Base-by-base conservation (phyloP, 306 rosid genomes). In the Fragaria nilgerrensis region DNA sequence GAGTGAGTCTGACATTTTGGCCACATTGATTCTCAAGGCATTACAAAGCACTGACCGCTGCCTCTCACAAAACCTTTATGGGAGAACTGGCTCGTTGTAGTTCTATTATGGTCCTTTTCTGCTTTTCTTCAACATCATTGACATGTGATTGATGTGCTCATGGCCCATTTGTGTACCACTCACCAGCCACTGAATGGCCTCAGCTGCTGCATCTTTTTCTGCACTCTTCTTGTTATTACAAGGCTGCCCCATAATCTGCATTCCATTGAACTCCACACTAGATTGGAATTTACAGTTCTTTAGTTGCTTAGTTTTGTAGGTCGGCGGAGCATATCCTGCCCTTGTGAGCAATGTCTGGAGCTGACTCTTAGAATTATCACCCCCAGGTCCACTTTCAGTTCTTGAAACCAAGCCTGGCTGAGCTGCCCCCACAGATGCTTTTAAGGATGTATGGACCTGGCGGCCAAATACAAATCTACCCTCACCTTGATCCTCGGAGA, bases 331-430 rank as follows among this genome's bases (percentile, higher is more conserved):
- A 82, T 87, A 83, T 80, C 99, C 96, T 49, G 97, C 97, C 82
- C 98, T 90, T 19, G 97, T 88, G 74, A 96, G 88, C 81, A 96
- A 79, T 50, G 96, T 92, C 81, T 92, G 98, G 77, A 96, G 99
- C 86, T 87, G 98, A 84, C 98, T 92, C 86, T 96, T 92, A 14
- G 99, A 86, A 83, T 96, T 96, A 78, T 92, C 98, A 55, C 98
- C 99, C 80, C 98, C 99, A 29, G 99, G 99, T 74, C 99, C 98
- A 78, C 97, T 92, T 82, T 87, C 98, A n/a, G 85, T 86, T 84
- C 97, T 91, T 77, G 99, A 89, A 87, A 80, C 84, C 80, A 83
- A 49, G 69, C 83, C 52, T 58, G 89, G 87, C 50, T 85, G 87
- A 70, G 88, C 71, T 69, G 72, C 76, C 69, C 80, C 5, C 63